These are phyloP conservation scores for Colletotrichum paranaense DNA, from an alignment of 2,329 filamentous ascomycete species.

Conservation along the genomic window DNA sequence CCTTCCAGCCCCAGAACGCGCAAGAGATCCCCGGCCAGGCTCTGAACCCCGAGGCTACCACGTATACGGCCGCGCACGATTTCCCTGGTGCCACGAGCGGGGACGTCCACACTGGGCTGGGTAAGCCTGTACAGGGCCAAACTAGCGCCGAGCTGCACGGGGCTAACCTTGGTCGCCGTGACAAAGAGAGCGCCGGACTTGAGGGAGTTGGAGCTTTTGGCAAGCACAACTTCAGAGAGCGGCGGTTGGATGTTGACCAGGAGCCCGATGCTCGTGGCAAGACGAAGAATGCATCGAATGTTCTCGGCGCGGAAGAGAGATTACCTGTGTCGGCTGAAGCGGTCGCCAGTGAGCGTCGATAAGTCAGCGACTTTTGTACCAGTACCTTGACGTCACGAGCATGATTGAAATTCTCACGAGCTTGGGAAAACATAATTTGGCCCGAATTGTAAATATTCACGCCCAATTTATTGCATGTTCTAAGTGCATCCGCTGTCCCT, in stretches of 20 bases:
- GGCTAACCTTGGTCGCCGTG: slow-evolving; percentile 41
- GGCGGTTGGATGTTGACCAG: slow-evolving; percentile 44
- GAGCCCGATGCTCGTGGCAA: slow-evolving; percentile 40
- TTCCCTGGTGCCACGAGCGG: slow-evolving; percentile 57
- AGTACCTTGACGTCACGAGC: slow-evolving; percentile 8
- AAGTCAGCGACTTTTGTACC: background rate
- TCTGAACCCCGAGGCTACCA: slow-evolving; percentile 40
- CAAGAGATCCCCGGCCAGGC: slow-evolving; percentile 50
- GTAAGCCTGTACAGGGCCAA: slow-evolving; percentile 56
- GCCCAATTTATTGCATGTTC: background rate
- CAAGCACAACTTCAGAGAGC: slow-evolving; percentile 42
- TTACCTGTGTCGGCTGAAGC: slow-evolving; percentile 41
- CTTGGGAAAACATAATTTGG: background rate
- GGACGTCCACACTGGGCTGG: slow-evolving; percentile 55
- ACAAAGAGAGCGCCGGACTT: slow-evolving; percentile 51
- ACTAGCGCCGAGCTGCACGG: slow-evolving; percentile 54
- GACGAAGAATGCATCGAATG: slow-evolving; percentile 32
- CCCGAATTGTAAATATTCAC: background rate
- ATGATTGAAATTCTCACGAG: background rate
- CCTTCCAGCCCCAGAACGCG: slow-evolving; percentile 52
- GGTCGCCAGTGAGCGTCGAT: slow-evolving; percentile 38
- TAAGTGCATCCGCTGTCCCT: background rate
- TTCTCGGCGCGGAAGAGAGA: slow-evolving; percentile 42
- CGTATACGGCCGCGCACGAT: slow-evolving; percentile 46
- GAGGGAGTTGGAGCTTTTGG: slow-evolving; percentile 50